These are phyloP conservation scores for Aspergillus pseudoviridinutans DNA, from an alignment of 2,329 filamentous ascomycete genomes.

Conservation along the genomic window DNA sequence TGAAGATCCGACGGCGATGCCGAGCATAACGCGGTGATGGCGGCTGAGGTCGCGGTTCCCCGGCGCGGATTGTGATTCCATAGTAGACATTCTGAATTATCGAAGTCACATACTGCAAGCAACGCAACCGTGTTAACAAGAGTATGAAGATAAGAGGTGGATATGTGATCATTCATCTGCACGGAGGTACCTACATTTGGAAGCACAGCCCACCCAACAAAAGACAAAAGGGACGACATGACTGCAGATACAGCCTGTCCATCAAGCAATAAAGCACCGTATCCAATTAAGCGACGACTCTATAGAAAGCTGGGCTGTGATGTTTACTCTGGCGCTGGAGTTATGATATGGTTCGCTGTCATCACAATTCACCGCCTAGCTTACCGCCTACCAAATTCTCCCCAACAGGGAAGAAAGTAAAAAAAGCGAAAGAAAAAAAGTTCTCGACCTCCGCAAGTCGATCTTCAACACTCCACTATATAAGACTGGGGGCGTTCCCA, in stretches of 20 bases:
- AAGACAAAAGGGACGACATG: constrained; percentile 49
- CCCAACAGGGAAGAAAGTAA: constrained; percentile 14
- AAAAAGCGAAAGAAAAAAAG: constrained; percentile 28
- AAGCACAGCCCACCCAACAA: constrained; percentile 59
- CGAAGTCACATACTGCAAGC: constrained; percentile 65
- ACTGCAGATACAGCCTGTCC: constrained; percentile 1
- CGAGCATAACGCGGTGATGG: constrained; percentile 64
- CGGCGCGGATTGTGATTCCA: constrained; percentile 80
- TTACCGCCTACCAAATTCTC: constrained; percentile 23
- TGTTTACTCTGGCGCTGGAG: constrained; percentile 2
- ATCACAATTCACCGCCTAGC: constrained; percentile 17
- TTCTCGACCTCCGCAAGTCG: constrained; percentile 14
- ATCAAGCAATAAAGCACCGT: neutral
- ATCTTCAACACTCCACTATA: neutral
- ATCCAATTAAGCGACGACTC: neutral
- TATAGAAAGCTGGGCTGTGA: neutral
- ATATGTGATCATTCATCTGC: neutral
- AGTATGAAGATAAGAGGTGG: neutral
- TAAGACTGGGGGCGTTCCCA: constrained; percentile 2
- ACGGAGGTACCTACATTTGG: constrained; percentile 50
- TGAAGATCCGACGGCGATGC: constrained; percentile 78
- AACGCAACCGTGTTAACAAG: constrained; percentile 5
- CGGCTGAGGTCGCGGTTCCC: constrained; percentile 69
- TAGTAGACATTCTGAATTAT: constrained; percentile 82
- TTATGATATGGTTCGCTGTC: constrained; percentile 2